Evolutionary conservation across 2,329 filamentous ascomycete genomes (phyloP), one percentile per base, ranked within the genome.

Genomic region (Endoconidiophora laricicola): DNA sequence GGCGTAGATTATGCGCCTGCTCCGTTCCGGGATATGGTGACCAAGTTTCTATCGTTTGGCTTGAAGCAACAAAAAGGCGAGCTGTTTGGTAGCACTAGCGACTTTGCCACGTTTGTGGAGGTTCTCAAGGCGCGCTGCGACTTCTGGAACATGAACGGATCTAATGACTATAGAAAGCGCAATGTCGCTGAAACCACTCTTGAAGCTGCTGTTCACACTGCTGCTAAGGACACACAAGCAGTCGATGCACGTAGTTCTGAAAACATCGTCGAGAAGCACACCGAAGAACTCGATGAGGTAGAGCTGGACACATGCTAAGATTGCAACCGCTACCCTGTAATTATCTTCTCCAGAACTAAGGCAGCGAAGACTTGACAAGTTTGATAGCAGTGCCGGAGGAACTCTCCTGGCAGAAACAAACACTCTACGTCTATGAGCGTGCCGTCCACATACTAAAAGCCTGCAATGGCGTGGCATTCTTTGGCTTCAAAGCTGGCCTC

Each of bases 71-170:
- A 54, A 2, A 58, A 57, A n/a, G 69, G 74, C 5, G 71, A 73
- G 44, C 60, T 79, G 39, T 78, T 73, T 57, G 72, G 74, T 1
- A 67, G 73, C 38, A 73, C 74, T 43, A 82, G 81, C 49, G 84
- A 90, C 59, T 90, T 88, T 66, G 75, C 80, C 2, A 72, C 72
- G 2, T 90, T 91, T 55, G 66, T 90, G 7, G 80, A 87, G 41
- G 78, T 90, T 0, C 61, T 90, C 36, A 83, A 82, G 60, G 80
- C 82, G 7, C 71, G 84, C 49, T 90, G 85, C 59, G 83, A 90
- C 57, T 79, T 88, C 46, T 88, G 83, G 82, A 81, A 88, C 60
- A 87, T 90, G 74, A 81, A 86, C 56, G 79, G 83, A 1, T 73
- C 73, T 2, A 76, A 69, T 50, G 85, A 91, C 36, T 54, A 54